Evolutionary conservation across 1,284 basidiomycete genomes (phyloP).

Genomic region (Austroboletus novae-zelandiae): DNA sequence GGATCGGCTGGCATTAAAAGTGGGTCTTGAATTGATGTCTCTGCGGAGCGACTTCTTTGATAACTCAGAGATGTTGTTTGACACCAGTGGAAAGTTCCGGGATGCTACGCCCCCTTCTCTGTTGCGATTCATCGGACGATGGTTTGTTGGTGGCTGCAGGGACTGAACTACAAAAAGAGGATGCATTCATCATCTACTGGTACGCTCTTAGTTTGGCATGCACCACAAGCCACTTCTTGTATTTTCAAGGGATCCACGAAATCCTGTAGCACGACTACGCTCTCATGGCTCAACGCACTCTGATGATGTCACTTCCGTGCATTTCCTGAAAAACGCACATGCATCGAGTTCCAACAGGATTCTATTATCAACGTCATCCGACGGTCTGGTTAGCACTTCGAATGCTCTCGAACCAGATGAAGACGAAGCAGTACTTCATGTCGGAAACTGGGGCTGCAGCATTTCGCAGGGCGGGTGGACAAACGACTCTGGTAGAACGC

Average conservation of each 20-base stretch:
- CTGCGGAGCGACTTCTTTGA: constrained; percentile 35
- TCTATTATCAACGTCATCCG: constrained; percentile 68
- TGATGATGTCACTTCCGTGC: constrained; percentile 71
- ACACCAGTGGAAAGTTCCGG: constrained; percentile 48
- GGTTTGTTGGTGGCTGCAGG: constrained; percentile 69
- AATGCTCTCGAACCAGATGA: constrained; percentile 69
- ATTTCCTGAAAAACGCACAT: constrained; percentile 40
- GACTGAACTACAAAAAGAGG: constrained; percentile 65
- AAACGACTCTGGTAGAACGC: constrained; percentile 28
- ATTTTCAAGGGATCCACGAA: constrained; percentile 55
- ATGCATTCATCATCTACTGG: constrained; percentile 74
- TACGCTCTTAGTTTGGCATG: constrained; percentile 29
- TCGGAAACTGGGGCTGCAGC: constrained; percentile 75
- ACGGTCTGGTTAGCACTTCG: constrained; percentile 68
- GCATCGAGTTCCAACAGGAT: constrained; percentile 34
- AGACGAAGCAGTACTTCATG: constrained; percentile 67
- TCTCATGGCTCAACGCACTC: constrained; percentile 68
- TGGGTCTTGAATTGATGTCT: constrained; percentile 38
- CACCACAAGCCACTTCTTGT: not conserved
- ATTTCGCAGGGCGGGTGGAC: constrained; percentile 74
- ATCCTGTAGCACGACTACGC: constrained; percentile 47
- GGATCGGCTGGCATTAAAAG: constrained; percentile 54
- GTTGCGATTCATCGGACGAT: constrained; percentile 65
- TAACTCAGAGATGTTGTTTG: constrained; percentile 40
- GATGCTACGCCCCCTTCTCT: constrained; percentile 48